Base-by-base conservation (phyloP, 345 rosid genomes). In the Hibiscus trionum region DNA sequence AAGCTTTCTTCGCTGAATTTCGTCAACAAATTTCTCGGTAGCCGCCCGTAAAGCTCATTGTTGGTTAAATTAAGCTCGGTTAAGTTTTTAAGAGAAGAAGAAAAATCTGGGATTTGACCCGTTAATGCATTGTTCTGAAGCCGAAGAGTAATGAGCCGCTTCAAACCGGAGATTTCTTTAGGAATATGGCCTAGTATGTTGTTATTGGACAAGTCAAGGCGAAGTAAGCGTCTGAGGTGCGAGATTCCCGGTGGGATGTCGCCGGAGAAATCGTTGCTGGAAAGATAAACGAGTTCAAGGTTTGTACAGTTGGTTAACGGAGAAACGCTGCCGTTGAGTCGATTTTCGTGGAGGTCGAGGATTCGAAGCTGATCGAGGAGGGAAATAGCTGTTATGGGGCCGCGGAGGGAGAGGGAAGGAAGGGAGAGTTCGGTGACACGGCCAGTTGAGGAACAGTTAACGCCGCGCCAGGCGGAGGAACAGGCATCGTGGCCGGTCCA, bases 181-280 rank as follows among this genome's bases (percentile, higher is more conserved):
- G 98, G 96, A 53, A 94, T 84, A 0, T 73, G 66, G 53, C 98
- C 97, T 3, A 75, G 81, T 70, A 94, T 86, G 79, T 91, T 94
- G 88, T 94, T 94, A 37, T 91, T 85, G 3, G 98, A 91, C 53
- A 94, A 74, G 69, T 94, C 98, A 0, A 94, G 82, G 52, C 97
- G 94, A 35, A 88, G 82, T 12, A 91, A 70, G 27, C 88, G 83
- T 52, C 80, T 84, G 46, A 91, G 85, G 11, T 78, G 76, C 26
- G 88, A 85, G 44, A 91, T 80, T 72, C 82, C 82, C 24, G 63
- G 86, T 1, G 91, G 96, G 4, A 94, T 94, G 26, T 85, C 83
- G 7, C 91, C 90, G 58, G 94, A 90, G 71, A 94, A 66, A 73
- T 94, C 98, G 70, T 94, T 91, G 0, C 86, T 80, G 26, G 90